These are phyloP conservation scores for Verticillium albo-atrum DNA, from an alignment of 2,329 filamentous ascomycete species.

Conservation along the genomic window DNA sequence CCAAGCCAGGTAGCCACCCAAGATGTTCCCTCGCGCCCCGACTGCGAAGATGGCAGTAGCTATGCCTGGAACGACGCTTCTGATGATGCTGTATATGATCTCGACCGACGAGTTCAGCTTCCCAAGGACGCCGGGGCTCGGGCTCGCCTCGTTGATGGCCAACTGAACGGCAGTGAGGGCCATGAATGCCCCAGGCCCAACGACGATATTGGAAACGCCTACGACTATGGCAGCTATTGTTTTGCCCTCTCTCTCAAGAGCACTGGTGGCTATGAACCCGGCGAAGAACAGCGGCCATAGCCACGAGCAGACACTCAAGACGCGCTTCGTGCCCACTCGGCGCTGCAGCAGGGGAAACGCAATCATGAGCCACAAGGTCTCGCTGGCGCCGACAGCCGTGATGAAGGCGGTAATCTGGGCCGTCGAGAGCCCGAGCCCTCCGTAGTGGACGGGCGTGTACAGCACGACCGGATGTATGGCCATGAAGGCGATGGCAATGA, in stretches of 20 bases:
- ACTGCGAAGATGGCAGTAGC: background rate
- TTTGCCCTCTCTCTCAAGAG: slow-evolving; percentile 45
- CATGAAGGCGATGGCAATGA: slow-evolving; percentile 69
- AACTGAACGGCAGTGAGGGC: slow-evolving; percentile 68
- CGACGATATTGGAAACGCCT: slow-evolving; percentile 48
- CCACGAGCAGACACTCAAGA: slow-evolving; percentile 50
- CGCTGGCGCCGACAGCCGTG: slow-evolving; percentile 57
- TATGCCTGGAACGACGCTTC: background rate
- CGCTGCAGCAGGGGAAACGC: slow-evolving; percentile 65
- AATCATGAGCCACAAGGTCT: slow-evolving; percentile 68
- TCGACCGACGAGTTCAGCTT: slow-evolving; percentile 52
- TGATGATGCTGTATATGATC: background rate
- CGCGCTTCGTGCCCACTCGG: slow-evolving; percentile 59
- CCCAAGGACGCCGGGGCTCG: slow-evolving; percentile 58
- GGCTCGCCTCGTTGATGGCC: slow-evolving; percentile 68
- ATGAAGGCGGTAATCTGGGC: slow-evolving; percentile 64
- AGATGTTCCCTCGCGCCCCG: background rate
- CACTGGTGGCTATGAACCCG: slow-evolving; percentile 52
- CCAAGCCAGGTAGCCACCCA: background rate
- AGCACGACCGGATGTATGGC: slow-evolving; percentile 65
- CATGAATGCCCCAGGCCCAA: slow-evolving; percentile 64
- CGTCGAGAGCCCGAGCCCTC: slow-evolving; percentile 61
- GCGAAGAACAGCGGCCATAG: slow-evolving; percentile 62
- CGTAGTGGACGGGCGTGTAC: slow-evolving; percentile 57
- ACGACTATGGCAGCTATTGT: slow-evolving; percentile 38